phyloP scores from a whole-genome alignment of 2,329 filamentous ascomycete species.

The Alternaria burnsii region DNA sequence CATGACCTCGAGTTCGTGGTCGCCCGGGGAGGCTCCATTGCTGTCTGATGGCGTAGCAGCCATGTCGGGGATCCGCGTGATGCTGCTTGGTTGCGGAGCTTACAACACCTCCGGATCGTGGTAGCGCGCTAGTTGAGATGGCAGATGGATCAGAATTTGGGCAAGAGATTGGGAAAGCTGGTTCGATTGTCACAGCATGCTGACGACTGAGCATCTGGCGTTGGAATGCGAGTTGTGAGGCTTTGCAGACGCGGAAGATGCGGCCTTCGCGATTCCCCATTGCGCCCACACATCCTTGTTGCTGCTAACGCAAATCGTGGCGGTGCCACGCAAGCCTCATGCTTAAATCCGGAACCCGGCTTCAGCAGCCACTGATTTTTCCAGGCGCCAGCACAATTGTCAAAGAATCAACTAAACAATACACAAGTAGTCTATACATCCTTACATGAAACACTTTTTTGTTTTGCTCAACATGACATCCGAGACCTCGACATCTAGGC shows the following conservation, averaged over 20 bases:
- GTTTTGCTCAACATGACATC: background rate
- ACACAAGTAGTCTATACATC: background rate
- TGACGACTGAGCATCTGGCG: constrained; percentile 5
- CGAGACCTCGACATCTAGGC: constrained; percentile 20
- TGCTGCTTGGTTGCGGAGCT: constrained; percentile 8
- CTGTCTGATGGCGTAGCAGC: constrained; percentile 32
- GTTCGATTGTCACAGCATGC: constrained; percentile 23
- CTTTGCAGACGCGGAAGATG: constrained; percentile 26
- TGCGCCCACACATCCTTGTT: constrained; percentile 27
- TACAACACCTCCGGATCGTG: constrained; percentile 11
- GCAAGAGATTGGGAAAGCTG: background rate
- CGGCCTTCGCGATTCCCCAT: constrained; percentile 27
- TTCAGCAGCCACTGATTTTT: background rate
- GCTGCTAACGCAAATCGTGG: constrained; percentile 17
- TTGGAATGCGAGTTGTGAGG: constrained; percentile 3
- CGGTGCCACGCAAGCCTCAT: constrained; percentile 24
- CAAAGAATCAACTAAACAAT: background rate
- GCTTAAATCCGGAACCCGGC: constrained; percentile 5
- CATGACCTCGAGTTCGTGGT: constrained; percentile 51
- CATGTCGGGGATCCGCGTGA: constrained; percentile 38
- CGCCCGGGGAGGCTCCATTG: constrained; percentile 35
- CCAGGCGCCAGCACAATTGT: background rate
- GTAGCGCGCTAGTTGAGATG: background rate
- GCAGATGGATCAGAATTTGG: background rate
- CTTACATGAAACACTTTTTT: background rate